A percentile compares a stretch with the other conserved stretches of the same genome.
Conservation (phyloP, 2,329 filamentous ascomycete genomes). For the Huntiella savannae region DNA sequence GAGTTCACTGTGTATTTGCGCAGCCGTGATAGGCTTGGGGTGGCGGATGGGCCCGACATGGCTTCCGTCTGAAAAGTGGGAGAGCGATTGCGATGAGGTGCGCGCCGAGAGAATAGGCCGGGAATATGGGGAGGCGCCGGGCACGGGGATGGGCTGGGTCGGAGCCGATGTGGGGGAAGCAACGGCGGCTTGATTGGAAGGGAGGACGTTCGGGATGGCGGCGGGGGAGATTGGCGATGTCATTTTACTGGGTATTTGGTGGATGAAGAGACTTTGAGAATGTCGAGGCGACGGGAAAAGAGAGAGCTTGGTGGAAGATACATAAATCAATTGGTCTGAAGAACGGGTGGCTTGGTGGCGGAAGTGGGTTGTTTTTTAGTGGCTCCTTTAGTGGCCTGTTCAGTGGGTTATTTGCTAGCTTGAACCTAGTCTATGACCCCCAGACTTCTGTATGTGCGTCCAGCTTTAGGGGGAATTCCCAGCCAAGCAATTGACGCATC, state of each 20-base stretch:
- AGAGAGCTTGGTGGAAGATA: not conserved
- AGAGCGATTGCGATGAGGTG: constrained; percentile 8
- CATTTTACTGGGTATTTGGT: constrained; percentile 12
- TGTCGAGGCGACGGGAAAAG: too few species aligned
- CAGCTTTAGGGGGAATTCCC: too few species aligned
- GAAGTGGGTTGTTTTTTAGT: not conserved
- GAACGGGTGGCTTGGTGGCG: not conserved
- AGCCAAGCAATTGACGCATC: too few species aligned
- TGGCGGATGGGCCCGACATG: constrained; percentile 48
- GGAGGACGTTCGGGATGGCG: constrained; percentile 33
- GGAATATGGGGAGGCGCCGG: constrained; percentile 14
- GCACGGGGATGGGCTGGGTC: constrained; percentile 16
- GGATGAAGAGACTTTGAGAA: too few species aligned
- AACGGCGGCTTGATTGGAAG: constrained; percentile 33
- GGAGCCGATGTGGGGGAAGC: constrained; percentile 17
- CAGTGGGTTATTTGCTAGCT: too few species aligned
- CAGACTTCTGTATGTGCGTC: too few species aligned
- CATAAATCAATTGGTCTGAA: not conserved
- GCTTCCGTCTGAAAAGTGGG: constrained; percentile 12
- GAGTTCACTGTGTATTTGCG: constrained; percentile 72
- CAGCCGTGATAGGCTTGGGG: constrained; percentile 69
- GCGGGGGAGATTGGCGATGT: constrained; percentile 18
- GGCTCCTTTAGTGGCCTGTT: not conserved
- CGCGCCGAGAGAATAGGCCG: constrained; percentile 6
- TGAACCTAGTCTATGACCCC: too few species aligned